Evolutionary conservation across 768 basidiomycete genomes (phyloP).

Genomic region (Rubroboletus satanas): DNA sequence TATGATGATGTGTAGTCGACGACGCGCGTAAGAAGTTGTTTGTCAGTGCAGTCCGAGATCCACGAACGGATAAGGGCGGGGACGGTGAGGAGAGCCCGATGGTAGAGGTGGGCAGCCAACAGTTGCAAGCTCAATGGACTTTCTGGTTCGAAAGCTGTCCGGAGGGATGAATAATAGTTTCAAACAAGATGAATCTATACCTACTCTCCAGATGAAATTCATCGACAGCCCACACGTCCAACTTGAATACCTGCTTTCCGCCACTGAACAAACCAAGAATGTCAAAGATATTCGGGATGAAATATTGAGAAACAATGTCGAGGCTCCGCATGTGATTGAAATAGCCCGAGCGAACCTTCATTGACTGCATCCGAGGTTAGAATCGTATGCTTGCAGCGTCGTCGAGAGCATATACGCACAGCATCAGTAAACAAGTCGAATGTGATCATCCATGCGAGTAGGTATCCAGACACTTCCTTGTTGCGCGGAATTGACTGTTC

Average conservation of each 20-base stretch:
- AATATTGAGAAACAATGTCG: conserved; percentile 55
- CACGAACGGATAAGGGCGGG: conserved; percentile 84
- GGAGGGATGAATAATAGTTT: background rate
- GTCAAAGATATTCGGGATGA: conserved; percentile 71
- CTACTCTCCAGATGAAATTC: conserved; percentile 74
- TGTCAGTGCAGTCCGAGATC: conserved; percentile 86
- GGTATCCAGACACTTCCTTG: conserved; percentile 53
- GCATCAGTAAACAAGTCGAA: conserved; percentile 83
- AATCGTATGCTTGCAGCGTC: background rate
- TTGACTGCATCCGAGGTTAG: conserved; percentile 51
- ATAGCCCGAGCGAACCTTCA: conserved; percentile 81
- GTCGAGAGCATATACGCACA: conserved; percentile 43
- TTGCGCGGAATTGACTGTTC: conserved; percentile 35
- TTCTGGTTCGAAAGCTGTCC: conserved; percentile 55
- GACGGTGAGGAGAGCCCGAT: conserved; percentile 76
- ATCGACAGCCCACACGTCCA: conserved; percentile 84
- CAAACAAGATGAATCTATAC: conserved; percentile 21
- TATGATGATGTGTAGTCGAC: conserved; percentile 74
- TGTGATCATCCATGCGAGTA: conserved; percentile 88
- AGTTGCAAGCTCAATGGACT: conserved; percentile 52
- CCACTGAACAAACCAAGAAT: conserved; percentile 66
- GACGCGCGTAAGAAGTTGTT: conserved; percentile 75
- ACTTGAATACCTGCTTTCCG: conserved; percentile 64
- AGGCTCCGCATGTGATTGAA: conserved; percentile 78
- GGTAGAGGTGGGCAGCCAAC: conserved; percentile 84